Conservation (phyloP, 345 rosid genomes). For the Euphorbia pulcherrima region DNA sequence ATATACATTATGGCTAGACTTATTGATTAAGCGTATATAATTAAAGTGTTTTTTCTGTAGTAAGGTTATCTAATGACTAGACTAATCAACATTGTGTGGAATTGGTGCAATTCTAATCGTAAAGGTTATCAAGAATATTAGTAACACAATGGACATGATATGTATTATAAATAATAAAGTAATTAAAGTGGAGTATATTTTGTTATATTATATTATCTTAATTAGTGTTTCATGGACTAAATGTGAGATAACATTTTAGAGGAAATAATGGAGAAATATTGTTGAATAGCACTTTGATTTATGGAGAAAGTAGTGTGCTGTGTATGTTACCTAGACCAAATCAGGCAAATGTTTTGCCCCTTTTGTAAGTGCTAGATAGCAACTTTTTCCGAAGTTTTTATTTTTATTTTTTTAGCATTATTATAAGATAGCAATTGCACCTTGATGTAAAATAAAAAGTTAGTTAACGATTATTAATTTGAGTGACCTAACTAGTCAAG, state of each 20-base stretch:
- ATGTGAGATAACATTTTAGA: constrained; percentile 31
- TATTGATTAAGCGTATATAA: not conserved
- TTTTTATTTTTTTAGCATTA: no score
- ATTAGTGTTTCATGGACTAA: constrained; percentile 20
- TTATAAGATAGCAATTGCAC: no score
- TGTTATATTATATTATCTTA: constrained; percentile 18
- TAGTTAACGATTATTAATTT: no score
- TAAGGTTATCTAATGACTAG: not conserved
- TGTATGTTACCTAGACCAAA: constrained; percentile 20
- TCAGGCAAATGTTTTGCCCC: constrained; percentile 9
- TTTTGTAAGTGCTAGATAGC: constrained; percentile 15
- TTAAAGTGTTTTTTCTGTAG: not conserved
- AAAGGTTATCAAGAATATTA: constrained; percentile 11
- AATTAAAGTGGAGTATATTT: not conserved
- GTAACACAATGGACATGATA: constrained; percentile 14
- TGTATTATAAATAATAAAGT: not conserved
- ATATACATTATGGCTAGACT: not conserved
- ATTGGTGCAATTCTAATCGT: constrained; percentile 7
- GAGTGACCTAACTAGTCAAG: not conserved
- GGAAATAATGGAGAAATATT: constrained; percentile 19
- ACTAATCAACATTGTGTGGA: constrained; percentile 11
- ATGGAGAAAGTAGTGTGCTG: constrained; percentile 18
- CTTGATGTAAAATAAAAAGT: no score
- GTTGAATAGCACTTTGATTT: constrained; percentile 21
- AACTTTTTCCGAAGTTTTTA: not conserved